Base-by-base conservation (phyloP, 2,329 filamentous ascomycete species). In the Arthrobotrys entomopaga region DNA sequence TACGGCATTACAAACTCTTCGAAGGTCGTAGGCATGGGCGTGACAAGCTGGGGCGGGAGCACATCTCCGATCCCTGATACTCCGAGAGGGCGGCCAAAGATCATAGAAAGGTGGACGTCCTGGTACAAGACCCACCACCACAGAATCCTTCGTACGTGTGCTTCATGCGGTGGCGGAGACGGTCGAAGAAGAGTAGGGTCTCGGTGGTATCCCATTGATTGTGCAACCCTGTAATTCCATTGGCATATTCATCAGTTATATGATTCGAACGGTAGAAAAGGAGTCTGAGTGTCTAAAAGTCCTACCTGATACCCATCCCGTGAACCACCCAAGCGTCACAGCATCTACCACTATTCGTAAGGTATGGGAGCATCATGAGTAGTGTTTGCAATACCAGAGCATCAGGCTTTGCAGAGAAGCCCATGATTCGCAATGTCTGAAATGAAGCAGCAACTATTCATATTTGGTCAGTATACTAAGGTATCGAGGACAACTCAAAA, bases 81-180 rank as follows among this genome's bases (percentile, higher is more conserved):
- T 15, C 69, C 69, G 19, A 73, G 69, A 4, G 69, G 69, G 0
- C 69, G 69, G 10, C 69, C 69, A 53, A 73, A 73, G 15, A 73
- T 73, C 69, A 73, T 73, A 1, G 69, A 73, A 15, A 73, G 61
- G 40, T 73, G 69, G 3, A 73, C 69, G 43, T 73, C 69, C 43
- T 73, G 69, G 49, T 73, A 73, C 20, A 73, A 42, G 34, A 73
- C 69, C 69, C 69, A 73, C 69, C 69, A 73, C 69, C 69, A 73
- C 2, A 73, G 61, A 8, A 73, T 73, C 22, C 69, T 56, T 57
- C 69, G 48, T 13, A 73, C 63, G 16, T 73, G 69, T n/a, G 69
- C 61, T 15, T 73, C 69, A 8, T 22, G 49, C 38, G 69, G 61
- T 11, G 61, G 26, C 20, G 69, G 69, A 22, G 69, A 43, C 3